These are phyloP conservation scores for Phoma sp. DNA, from an alignment of 2,329 filamentous ascomycete species.

Conservation along the genomic window DNA sequence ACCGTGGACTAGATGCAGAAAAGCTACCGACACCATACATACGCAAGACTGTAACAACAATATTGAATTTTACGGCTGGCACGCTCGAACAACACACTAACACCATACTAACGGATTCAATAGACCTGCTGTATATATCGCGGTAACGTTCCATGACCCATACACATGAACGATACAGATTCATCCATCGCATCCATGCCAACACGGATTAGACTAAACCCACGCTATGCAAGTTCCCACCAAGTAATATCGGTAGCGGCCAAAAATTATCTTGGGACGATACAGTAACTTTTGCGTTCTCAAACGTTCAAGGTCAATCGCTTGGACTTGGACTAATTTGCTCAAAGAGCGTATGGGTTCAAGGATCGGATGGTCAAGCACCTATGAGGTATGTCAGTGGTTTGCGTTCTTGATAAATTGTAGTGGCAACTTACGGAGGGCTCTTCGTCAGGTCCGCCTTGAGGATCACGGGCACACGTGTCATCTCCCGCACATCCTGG, in stretches of 20 bases:
- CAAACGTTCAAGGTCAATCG: conserved; percentile 5
- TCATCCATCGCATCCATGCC: conserved; percentile 21
- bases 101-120: conserved; percentile 35
- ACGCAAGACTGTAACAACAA: conserved; percentile 21
- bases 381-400: conserved; percentile 52
- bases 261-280: background rate
- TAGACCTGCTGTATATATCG: conserved; percentile 36
- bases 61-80: conserved; percentile 27
- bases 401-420: background rate
- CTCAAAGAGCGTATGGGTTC: conserved; percentile 73
- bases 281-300: background rate
- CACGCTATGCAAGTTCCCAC: conserved; percentile 43
- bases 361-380: conserved; percentile 84
- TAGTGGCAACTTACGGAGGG: conserved; percentile 81
- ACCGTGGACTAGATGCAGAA: background rate
- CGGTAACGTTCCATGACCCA: conserved; percentile 27
- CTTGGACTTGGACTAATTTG: background rate
- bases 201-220: conserved; percentile 34
- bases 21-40: background rate
- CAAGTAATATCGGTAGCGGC: conserved; percentile 34
- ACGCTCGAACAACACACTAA: conserved; percentile 37
- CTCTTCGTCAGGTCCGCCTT: conserved; percentile 99
- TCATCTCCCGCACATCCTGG: conserved; percentile 98
- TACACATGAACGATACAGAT: conserved; percentile 44
- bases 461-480: conserved; percentile 92